A percentile compares a stretch with the other conserved stretches of the same genome.
Conservation (phyloP, 306 rosid species). For the Vigna nakashimae region DNA sequence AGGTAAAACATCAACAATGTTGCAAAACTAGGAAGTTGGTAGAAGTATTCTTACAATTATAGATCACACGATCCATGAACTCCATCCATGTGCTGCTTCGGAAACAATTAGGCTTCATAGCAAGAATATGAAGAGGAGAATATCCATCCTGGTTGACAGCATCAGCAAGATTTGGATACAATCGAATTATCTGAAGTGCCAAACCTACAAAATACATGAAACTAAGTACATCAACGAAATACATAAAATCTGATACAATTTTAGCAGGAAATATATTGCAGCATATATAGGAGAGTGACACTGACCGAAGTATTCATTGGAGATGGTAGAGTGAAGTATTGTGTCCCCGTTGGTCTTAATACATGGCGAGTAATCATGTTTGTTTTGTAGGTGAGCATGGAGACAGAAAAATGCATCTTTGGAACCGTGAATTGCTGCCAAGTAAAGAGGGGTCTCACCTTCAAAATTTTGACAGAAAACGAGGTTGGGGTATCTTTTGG, state of each 20-base stretch:
- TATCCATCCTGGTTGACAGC: slow-evolving; percentile 28
- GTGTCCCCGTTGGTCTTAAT: slow-evolving; percentile 39
- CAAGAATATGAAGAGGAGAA: slow-evolving; percentile 48
- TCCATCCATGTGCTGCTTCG: slow-evolving; percentile 41
- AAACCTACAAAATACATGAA: slow-evolving; percentile 56
- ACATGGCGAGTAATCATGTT: slow-evolving; percentile 2
- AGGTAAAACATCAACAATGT: neutral
- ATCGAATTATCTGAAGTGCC: slow-evolving; percentile 38
- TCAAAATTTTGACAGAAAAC: slow-evolving; percentile 31
- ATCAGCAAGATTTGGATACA: slow-evolving; percentile 27
- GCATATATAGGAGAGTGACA: neutral
- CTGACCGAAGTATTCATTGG: slow-evolving; percentile 45
- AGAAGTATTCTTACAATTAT: slow-evolving; percentile 40
- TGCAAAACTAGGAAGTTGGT: neutral
- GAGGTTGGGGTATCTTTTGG: slow-evolving; percentile 25
- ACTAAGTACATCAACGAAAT: neutral
- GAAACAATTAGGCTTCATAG: slow-evolving; percentile 44
- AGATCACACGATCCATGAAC: slow-evolving; percentile 27
- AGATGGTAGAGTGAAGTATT: slow-evolving; percentile 46
- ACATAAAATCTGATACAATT: neutral
- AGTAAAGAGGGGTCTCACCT: slow-evolving; percentile 46
- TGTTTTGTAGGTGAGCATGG: slow-evolving; percentile 16
- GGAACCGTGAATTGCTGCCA: slow-evolving; percentile 42
- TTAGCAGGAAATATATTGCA: slow-evolving; percentile 5
- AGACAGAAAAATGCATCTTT: slow-evolving; percentile 42